These are phyloP conservation scores for Eimeria falciformis DNA, from an alignment of 169 alveolate species.

Conservation along the genomic window DNA sequence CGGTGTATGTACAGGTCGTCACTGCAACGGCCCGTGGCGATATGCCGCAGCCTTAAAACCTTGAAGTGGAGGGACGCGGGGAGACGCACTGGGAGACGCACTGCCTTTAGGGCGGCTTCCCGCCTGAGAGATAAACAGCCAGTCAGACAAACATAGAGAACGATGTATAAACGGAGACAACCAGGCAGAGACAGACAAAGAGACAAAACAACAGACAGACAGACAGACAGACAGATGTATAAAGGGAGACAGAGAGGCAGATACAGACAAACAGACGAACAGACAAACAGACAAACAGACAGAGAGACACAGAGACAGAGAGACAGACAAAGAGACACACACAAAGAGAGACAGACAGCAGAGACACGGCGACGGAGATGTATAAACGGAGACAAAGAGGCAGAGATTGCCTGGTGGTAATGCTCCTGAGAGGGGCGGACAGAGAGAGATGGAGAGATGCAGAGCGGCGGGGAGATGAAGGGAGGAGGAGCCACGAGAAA, in stretches of 20 bases:
- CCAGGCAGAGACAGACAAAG: background rate
- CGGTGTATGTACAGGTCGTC: constrained; percentile 85
- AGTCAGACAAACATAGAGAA: background rate
- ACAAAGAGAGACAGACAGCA: background rate
- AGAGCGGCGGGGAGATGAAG: too few relatives aligned
- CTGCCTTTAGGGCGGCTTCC: constrained; percentile 80
- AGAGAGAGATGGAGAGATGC: too few relatives aligned
- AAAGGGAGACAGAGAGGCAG: background rate
- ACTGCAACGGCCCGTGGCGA: constrained; percentile 84
- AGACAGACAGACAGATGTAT: background rate
- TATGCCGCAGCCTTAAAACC: constrained; percentile 85
- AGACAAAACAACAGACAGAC: background rate
- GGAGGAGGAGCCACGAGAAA: background rate
- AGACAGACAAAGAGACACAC: background rate
- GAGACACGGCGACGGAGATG: background rate
- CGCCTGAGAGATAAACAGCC: background rate
- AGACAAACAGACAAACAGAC: background rate
- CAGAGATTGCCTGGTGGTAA: too few relatives aligned
- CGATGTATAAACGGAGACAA: too few relatives aligned
- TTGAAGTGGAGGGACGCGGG: constrained; percentile 86
- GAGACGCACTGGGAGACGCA: constrained; percentile 82
- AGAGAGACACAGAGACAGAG: background rate
- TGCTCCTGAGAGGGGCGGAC: too few relatives aligned
- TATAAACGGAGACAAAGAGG: too few relatives aligned
- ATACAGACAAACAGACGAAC: background rate